Conservation (phyloP, 2,329 filamentous ascomycete species). For the Xylaria sp. region DNA sequence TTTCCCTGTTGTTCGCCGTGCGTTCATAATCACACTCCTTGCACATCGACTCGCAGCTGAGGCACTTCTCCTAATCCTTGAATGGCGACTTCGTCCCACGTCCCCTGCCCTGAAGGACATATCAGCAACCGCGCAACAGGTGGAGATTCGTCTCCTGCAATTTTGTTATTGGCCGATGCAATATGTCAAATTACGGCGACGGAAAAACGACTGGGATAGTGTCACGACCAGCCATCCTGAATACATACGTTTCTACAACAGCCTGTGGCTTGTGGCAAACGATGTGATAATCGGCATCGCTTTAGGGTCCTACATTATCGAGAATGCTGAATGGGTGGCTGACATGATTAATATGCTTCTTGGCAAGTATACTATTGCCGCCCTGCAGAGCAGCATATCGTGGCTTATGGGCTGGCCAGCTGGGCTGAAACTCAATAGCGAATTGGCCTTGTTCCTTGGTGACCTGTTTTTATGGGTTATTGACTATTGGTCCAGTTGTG, state of each 20-base stretch:
- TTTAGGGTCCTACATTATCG: conserved; percentile 94
- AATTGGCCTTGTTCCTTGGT: conserved; percentile 92
- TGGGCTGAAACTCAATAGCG: conserved; percentile 92
- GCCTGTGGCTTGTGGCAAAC: conserved; percentile 96
- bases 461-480: conserved; percentile 99
- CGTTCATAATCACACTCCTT: conserved; percentile 83
- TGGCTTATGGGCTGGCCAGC: conserved; percentile 98
- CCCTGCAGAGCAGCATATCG: conserved; percentile 85
- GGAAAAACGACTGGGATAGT: conserved; percentile 94
- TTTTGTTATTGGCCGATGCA: conserved; percentile 99
- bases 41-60: conserved; percentile 85
- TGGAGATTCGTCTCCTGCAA: conserved; percentile 95
- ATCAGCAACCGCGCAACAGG: conserved; percentile 94
- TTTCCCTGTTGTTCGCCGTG: conserved; percentile 77
- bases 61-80: conserved; percentile 78
- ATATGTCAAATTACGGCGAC: conserved; percentile 88
- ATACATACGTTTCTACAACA: conserved; percentile 99
- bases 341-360: conserved; percentile 80
- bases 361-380: conserved; percentile 85
- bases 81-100: conserved; percentile 83
- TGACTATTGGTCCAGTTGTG: conserved; percentile 93
- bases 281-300: conserved; percentile 99
- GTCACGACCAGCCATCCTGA: conserved; percentile 95
- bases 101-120: conserved; percentile 92
- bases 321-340: conserved; percentile 88